Percentiles rank a stretch among this genome's conserved stretches.
phyloP scores from a whole-genome alignment of 140 eudicot genomes.

The Stevia rebaudiana region DNA sequence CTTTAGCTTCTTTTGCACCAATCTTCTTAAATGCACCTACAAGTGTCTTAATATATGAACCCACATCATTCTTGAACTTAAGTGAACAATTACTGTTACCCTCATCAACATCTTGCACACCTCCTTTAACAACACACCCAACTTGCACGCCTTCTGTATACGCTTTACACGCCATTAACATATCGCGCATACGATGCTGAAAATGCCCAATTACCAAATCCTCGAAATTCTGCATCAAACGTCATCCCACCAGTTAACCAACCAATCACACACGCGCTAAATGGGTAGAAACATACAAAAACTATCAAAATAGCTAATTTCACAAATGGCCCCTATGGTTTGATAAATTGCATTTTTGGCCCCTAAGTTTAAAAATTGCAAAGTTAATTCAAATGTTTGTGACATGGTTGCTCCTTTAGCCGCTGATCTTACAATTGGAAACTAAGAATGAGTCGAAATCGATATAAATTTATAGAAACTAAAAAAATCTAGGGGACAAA shows the following conservation, averaged over 20 bases:
- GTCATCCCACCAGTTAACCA: neutral
- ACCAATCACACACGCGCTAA: neutral
- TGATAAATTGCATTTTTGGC: too few species aligned
- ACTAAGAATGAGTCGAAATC: too few species aligned
- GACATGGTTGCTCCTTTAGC: too few species aligned
- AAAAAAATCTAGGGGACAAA: too few species aligned
- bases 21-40: constrained; percentile 41
- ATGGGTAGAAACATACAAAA: neutral
- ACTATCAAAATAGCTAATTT: neutral
- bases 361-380: too few species aligned
- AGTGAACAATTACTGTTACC: constrained; percentile 55
- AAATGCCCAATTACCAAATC: constrained; percentile 78
- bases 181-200: constrained; percentile 47
- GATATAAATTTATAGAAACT: too few species aligned
- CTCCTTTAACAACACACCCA: constrained; percentile 57
- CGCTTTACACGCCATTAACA: constrained; percentile 74
- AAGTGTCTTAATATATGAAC: constrained; percentile 34
- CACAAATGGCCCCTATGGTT: too few species aligned
- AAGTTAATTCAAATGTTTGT: too few species aligned
- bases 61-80: constrained; percentile 37
- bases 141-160: constrained; percentile 82
- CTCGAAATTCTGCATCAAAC: constrained; percentile 60
- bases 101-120: constrained; percentile 48
- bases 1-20: constrained; percentile 50
- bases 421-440: too few species aligned